These are phyloP conservation scores for Fraxinus platypoda DNA, from an alignment of 305 asterid genomes.

Conservation along the genomic window DNA sequence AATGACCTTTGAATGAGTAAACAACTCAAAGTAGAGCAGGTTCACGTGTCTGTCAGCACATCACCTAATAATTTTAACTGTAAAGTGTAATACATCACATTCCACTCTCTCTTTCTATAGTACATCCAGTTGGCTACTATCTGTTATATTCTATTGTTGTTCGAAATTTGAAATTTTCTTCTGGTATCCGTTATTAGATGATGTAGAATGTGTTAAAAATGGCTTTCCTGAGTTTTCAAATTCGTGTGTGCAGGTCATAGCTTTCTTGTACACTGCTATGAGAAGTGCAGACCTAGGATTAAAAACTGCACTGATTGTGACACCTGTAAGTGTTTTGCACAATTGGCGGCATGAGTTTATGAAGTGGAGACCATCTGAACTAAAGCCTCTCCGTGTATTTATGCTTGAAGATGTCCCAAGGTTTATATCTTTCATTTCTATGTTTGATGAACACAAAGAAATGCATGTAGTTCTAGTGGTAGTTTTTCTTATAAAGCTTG, in stretches of 20 bases:
- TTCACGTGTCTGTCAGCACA: background rate
- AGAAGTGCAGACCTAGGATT: conserved; percentile 81
- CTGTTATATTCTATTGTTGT: conserved; percentile 2
- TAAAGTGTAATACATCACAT: conserved; percentile 4
- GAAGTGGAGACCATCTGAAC: conserved; percentile 93
- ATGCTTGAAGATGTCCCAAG: conserved; percentile 96
- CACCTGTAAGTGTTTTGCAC: conserved; percentile 95
- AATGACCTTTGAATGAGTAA: background rate
- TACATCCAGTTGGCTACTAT: conserved; percentile 12
- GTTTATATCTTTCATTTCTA: conserved; percentile 35
- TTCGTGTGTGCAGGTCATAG: conserved; percentile 63
- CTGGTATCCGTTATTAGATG: conserved; percentile 1
- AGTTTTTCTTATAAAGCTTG: conserved; percentile 4
- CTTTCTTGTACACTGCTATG: conserved; percentile 92
- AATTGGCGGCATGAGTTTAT: conserved; percentile 88
- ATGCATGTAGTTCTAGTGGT: background rate
- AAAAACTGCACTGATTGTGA: conserved; percentile 84
- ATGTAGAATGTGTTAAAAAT: conserved; percentile 12
- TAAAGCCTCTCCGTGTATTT: conserved; percentile 82
- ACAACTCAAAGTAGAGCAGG: background rate
- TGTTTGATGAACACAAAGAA: conserved; percentile 9
- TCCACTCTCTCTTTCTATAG: conserved; percentile 10
- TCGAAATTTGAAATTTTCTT: conserved; percentile 11
- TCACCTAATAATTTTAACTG: conserved; percentile 14
- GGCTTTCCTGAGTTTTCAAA: conserved; percentile 19